A percentile compares a stretch with the other conserved stretches of the same genome.
phyloP scores from a whole-genome alignment of 306 rosid genomes.

The Sphenostylis stenocarpa region DNA sequence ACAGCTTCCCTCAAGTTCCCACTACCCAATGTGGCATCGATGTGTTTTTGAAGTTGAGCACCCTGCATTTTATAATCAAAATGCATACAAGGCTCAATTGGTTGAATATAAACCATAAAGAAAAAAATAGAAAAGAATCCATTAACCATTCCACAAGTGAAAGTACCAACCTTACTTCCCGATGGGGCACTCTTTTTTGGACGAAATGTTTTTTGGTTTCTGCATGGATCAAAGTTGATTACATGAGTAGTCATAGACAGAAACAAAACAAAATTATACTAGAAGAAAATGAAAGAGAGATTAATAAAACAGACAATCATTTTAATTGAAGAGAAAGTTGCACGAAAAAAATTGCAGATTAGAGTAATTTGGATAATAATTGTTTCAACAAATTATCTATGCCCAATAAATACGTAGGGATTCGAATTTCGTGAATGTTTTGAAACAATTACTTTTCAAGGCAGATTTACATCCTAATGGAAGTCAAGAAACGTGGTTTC shows the following conservation, averaged over 20 bases:
- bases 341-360: background rate
- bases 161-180: constrained; percentile 68
- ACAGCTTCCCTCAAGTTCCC: constrained; percentile 91
- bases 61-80: constrained; percentile 52
- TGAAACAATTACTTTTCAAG: constrained; percentile 3
- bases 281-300: background rate
- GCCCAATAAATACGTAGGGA: too few species aligned
- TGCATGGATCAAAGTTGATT: constrained; percentile 38
- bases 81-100: constrained; percentile 1
- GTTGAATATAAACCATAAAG: background rate
- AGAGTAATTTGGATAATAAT: background rate
- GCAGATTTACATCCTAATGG: background rate
- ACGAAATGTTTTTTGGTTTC: constrained; percentile 85
- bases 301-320: constrained; percentile 19
- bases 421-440: background rate
- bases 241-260: background rate
- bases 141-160: background rate
- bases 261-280: background rate
- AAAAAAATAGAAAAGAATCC: constrained; percentile 3
- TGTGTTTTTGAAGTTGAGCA: constrained; percentile 83
- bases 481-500: background rate
- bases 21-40: constrained; percentile 89
- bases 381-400: too few species aligned
- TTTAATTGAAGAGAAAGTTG: background rate
- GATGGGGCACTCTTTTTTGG: constrained; percentile 86